Evolutionary conservation across 176 grass and related monocot genomes (phyloP).

Genomic region (Aegilops speltoides): DNA sequence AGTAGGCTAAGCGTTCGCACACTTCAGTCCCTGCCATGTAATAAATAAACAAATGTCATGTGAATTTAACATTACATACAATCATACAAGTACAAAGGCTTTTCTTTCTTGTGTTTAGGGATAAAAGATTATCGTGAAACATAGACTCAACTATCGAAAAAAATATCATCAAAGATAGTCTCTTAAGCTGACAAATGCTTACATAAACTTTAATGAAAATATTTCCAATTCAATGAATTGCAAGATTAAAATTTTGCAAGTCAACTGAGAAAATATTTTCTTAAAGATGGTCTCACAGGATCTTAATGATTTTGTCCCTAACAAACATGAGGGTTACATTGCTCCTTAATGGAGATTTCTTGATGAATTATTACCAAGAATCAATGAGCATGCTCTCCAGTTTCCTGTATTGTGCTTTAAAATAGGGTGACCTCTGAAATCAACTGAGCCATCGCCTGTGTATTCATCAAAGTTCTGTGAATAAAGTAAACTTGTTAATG

Average conservation of each 20-base stretch:
- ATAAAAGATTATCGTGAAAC: no score
- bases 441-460: constrained; percentile 81
- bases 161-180: no score
- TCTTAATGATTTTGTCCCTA: neutral
- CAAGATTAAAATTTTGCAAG: neutral
- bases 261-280: neutral
- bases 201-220: no score
- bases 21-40: constrained; percentile 66
- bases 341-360: neutral
- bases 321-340: neutral
- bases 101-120: no score
- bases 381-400: constrained; percentile 91
- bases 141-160: no score
- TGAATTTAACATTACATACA: constrained; percentile 16
- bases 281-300: neutral
- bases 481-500: constrained; percentile 20
- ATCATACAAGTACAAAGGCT: neutral
- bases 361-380: constrained; percentile 60
- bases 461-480: constrained; percentile 46
- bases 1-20: constrained; percentile 74
- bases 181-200: no score
- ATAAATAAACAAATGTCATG: constrained; percentile 12
- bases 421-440: constrained; percentile 66
- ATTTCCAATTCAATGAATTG: neutral
- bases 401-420: constrained; percentile 78